These are phyloP conservation scores for Blastocystis sp. DNA, from an alignment of 352 stramenopile genomes.

Conservation along the genomic window DNA sequence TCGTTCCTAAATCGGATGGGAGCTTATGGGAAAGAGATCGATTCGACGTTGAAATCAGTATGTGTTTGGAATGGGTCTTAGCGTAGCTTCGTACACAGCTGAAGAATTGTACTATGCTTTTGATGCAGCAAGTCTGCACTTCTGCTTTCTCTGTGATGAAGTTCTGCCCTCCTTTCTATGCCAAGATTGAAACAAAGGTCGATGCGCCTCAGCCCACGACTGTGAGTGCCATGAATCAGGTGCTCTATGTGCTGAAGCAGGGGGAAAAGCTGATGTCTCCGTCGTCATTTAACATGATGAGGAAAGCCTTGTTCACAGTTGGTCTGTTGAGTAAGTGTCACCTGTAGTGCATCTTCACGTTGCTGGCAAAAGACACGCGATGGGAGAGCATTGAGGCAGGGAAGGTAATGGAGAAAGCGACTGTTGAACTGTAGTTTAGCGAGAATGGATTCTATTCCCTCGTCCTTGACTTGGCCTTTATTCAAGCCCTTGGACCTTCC, in stretches of 20 bases:
- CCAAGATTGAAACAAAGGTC: not conserved
- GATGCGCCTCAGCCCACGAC: not conserved
- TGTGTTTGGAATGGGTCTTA: not conserved
- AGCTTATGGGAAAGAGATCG: not conserved
- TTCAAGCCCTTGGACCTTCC: conserved; percentile 4
- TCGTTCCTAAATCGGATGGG: not conserved
- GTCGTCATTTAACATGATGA: conserved; percentile 44
- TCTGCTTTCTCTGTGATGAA: not conserved
- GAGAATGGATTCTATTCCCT: conserved; percentile 16
- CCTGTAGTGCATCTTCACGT: not conserved
- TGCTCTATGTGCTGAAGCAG: conserved; percentile 42
- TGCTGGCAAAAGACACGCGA: not conserved
- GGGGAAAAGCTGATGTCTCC: conserved; percentile 44
- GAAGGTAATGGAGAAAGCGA: not conserved
- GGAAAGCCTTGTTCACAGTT: conserved; percentile 49
- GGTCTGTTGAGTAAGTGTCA: not conserved
- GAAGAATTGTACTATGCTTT: not conserved
- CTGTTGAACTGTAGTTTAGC: not conserved
- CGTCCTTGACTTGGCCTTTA: not conserved
- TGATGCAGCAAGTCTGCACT: not conserved
- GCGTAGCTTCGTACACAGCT: not conserved
- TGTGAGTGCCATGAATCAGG: not conserved
- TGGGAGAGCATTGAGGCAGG: not conserved
- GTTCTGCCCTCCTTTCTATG: not conserved
- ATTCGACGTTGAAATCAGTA: not conserved